Conservation (phyloP, 257 asterid species). For the Nicotiana sylvestris region DNA sequence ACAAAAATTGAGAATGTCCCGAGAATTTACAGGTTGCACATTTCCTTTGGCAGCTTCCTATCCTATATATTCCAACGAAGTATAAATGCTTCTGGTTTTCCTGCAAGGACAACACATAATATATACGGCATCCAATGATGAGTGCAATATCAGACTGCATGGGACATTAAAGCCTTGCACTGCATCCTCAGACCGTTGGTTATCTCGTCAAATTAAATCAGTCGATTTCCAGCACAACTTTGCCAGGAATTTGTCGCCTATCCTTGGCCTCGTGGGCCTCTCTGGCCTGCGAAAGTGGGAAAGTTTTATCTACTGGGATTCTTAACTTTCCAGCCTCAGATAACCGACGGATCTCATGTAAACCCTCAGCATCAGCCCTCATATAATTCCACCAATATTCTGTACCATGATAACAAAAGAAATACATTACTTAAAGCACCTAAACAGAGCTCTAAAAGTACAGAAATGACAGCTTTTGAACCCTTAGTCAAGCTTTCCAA, state of each 20-base stretch:
- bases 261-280: constrained; percentile 90
- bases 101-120: background rate
- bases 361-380: constrained; percentile 92
- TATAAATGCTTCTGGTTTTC: background rate
- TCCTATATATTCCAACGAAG: background rate
- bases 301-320: constrained; percentile 77
- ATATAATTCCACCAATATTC: constrained; percentile 91
- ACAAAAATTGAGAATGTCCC: background rate
- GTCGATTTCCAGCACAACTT: constrained; percentile 77
- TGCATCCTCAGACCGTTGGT: background rate
- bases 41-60: background rate
- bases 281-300: constrained; percentile 56
- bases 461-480: background rate
- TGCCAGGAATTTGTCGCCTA: constrained; percentile 60
- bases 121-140: background rate
- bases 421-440: background rate
- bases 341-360: constrained; percentile 69
- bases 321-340: constrained; percentile 63
- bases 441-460: background rate
- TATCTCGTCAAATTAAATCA: constrained; percentile 17
- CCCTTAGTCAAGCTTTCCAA: background rate
- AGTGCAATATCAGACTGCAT: constrained; percentile 4
- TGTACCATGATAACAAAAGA: constrained; percentile 27
- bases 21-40: constrained; percentile 10
- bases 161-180: constrained; percentile 7